Conservation (phyloP, 2,329 filamentous ascomycete genomes). For the Beauveria pseudobassiana region DNA sequence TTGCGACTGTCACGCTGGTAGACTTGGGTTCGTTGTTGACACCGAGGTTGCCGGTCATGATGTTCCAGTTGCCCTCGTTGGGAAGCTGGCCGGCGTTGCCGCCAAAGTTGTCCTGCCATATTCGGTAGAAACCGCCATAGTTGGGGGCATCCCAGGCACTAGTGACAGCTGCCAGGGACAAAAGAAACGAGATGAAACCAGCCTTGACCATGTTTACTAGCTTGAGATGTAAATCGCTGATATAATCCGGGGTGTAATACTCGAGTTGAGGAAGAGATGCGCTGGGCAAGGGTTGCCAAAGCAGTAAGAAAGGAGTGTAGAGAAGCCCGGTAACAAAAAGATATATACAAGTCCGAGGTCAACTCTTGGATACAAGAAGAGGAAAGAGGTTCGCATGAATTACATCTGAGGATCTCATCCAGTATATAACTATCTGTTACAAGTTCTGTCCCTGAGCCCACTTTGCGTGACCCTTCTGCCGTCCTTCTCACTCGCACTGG, state of each 20-base stretch:
- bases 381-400: background rate
- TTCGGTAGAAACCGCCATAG: conserved; percentile 30
- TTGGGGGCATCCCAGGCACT: conserved; percentile 29
- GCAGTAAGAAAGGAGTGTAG: background rate
- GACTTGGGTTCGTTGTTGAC: conserved; percentile 44
- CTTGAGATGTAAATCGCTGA: background rate
- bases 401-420: background rate
- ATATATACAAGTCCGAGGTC: background rate
- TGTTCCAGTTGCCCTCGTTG: conserved; percentile 32
- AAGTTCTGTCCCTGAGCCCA: background rate
- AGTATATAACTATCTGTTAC: conserved; percentile 3
- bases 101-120: conserved; percentile 38
- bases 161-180: conserved; percentile 24
- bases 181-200: conserved; percentile 19
- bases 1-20: conserved; percentile 41
- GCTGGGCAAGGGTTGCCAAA: background rate
- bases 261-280: background rate
- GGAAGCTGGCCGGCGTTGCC: conserved; percentile 29
- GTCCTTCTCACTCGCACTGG: background rate
- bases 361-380: background rate
- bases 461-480: conserved; percentile 6
- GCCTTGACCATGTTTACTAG: conserved; percentile 17
- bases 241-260: background rate
- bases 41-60: conserved; percentile 31
- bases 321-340: background rate